phyloP scores from a whole-genome alignment of 805 yeast genomes.

The Metschnikowia continentalis region DNA sequence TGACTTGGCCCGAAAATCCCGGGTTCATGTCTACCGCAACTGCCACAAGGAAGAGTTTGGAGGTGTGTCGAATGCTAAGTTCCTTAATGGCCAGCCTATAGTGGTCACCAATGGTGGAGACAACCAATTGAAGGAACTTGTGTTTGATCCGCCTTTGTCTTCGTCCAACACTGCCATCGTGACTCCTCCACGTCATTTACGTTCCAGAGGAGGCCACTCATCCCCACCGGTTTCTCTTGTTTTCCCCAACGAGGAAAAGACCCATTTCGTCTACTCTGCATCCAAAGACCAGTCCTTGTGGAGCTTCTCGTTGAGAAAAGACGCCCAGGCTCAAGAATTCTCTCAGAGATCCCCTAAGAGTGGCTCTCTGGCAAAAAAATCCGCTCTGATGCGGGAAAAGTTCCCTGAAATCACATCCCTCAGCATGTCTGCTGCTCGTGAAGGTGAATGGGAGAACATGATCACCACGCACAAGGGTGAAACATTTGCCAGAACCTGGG shows the following conservation, averaged over 20 bases:
- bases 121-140: constrained; percentile 82
- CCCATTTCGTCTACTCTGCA: constrained; percentile 83
- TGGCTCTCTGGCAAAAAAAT: constrained; percentile 26
- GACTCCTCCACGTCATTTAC: constrained; percentile 83
- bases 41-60: constrained; percentile 73
- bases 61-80: constrained; percentile 70
- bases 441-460: constrained; percentile 91
- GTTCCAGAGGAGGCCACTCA: constrained; percentile 97
- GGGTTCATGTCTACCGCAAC: constrained; percentile 70
- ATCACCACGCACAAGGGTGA: constrained; percentile 86
- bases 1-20: constrained; percentile 65
- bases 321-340: constrained; percentile 91
- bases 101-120: constrained; percentile 88
- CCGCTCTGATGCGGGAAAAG: constrained; percentile 53
- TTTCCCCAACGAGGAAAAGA: constrained; percentile 69
- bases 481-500: constrained; percentile 87
- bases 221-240: constrained; percentile 75
- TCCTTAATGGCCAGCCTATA: constrained; percentile 88
- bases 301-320: constrained; percentile 90
- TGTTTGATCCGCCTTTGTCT: constrained; percentile 86
- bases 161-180: constrained; percentile 59
- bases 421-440: constrained; percentile 69
- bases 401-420: constrained; percentile 72
- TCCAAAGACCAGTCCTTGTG: constrained; percentile 84
- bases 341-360: constrained; percentile 63